phyloP scores from a whole-genome alignment of 2,329 filamentous ascomycete genomes.

The Cytospora piceicola region DNA sequence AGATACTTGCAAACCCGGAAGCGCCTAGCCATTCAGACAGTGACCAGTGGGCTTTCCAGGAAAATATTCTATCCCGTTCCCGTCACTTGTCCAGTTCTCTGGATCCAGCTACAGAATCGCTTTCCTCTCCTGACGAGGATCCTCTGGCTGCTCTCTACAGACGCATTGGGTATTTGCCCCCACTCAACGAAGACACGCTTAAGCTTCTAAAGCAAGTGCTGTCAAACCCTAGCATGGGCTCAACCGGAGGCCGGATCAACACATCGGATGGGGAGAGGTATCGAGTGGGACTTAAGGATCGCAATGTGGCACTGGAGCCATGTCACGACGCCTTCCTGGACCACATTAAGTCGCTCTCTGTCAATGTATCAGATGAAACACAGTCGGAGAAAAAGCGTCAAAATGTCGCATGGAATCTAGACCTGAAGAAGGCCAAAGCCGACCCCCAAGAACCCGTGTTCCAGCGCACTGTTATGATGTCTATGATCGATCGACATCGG shows the following conservation, averaged over 20 bases:
- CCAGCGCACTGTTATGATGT: slow-evolving; percentile 18
- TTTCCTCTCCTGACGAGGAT: not conserved
- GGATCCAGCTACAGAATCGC: not conserved
- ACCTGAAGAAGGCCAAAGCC: not conserved
- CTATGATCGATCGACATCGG: slow-evolving; percentile 21
- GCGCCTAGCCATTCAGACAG: not conserved
- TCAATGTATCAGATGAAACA: not conserved
- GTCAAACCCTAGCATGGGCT: not conserved
- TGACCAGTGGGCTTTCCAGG: not conserved
- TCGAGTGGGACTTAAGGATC: slow-evolving; percentile 8
- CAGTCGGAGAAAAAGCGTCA: slow-evolving; percentile 9
- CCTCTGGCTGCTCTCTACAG: not conserved
- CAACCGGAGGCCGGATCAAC: not conserved
- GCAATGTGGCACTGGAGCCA: slow-evolving; percentile 15
- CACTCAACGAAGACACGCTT: not conserved
- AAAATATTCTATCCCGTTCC: not conserved
- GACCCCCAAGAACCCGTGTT: slow-evolving; percentile 9
- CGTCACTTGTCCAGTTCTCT: not conserved
- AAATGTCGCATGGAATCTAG: slow-evolving; percentile 9
- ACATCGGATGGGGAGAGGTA: not conserved
- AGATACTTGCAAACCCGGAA: not conserved
- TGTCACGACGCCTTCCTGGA: not conserved
- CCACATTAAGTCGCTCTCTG: not conserved
- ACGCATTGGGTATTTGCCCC: slow-evolving; percentile 7
- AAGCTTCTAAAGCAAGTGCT: slow-evolving; percentile 4